Base-by-base conservation (phyloP, 441 rosid species). In the Hura crepitans region DNA sequence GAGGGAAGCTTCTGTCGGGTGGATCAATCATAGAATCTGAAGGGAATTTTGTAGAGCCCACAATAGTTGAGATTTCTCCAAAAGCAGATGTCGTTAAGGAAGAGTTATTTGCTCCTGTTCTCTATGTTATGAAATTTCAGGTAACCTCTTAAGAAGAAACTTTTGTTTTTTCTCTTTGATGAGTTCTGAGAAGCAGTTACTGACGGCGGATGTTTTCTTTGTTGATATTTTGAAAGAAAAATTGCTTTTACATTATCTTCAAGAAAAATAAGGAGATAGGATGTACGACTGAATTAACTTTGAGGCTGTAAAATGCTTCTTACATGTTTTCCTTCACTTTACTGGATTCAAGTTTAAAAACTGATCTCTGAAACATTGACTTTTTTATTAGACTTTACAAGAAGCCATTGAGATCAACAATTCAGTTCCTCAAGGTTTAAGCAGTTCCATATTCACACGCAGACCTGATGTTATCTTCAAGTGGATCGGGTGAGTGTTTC, bases 21-120 rank as follows among this genome's bases (percentile, higher is more conserved):
- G 99, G 99, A 43, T 81, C 83, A 15, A 79, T 79, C 63, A 75
- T 92, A 23, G 89, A 85, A 56, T 78, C 88, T 1, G 90, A 89
- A 75, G 98, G 99, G 66, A 90, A 95, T 87, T 95, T 85, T 73
- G 99, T 95, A 72, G 91, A 88, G 78, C 99, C 99, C 10, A 92
- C 99, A 4, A 90, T 95, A 65, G 87, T 90, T 28, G 97, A 89
- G 85, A 92, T 95, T 62, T 87, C 92, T 72, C 65, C 96, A 17
- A 78, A 75, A 63, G 89, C 96, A 23, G 80, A 59, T 39, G 87
- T 86, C 77, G 97, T 92, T 22, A 90, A 90, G 81, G 97, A 90
- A 83, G 98, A 95, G 84, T 74, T 92, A 46, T 90, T 95, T 85
- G 97, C 88, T 75, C 98, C 99, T 0, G 95, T 95, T 75, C 91